Base-by-base conservation (phyloP, 768 basidiomycete genomes). In the Asterophora lycoperdoides region DNA sequence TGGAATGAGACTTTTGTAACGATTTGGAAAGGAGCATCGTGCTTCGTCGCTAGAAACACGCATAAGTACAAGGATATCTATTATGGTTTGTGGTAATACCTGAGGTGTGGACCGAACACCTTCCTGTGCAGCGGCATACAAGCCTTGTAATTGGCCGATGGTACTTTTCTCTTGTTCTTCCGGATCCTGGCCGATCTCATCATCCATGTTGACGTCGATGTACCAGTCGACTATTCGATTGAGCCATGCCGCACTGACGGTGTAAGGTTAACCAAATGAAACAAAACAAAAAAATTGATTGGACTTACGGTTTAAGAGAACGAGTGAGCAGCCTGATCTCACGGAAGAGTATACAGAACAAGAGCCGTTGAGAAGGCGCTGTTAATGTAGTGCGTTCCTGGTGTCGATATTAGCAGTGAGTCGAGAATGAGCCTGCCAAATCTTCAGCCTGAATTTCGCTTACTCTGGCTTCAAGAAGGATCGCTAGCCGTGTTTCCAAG, bases 301-400 rank as follows among this genome's bases (percentile, higher is more conserved):
- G 17, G 20, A 61, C 80, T 36, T 63, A 87, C 85, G 73, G 62
- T 63, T 83, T 86, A 20, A 83, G 60, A 0, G 85, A 86, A 41
- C 78, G 73, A 1, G 80, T 82, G 5, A 84, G 56, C 5, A 86
- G 64, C 44, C 88, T 69, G 30, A 86, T 76, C 58, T 87, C 82
- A 1, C 78, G 71, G 43, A 89, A 78, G 5, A 91, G 63, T 15
- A 78, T 69, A 48, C 75, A 77, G 44, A 86, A 73, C 18, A 89
- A 66, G 41, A 81, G 66, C 28, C 85, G 68, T 39, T 84, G 81
- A 1, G 81, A 79, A 3, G 74, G 67, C 1, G 86, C 77, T 5
- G 85, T 60, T 14, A 72, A 57, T 9, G 60, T 56, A 0, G 64
- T 69, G 56, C 70, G 71, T 62, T 89, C 87, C 86, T 89, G 18